phyloP scores from a whole-genome alignment of 176 grass and related monocot genomes.

The Lolium multiflorum region DNA sequence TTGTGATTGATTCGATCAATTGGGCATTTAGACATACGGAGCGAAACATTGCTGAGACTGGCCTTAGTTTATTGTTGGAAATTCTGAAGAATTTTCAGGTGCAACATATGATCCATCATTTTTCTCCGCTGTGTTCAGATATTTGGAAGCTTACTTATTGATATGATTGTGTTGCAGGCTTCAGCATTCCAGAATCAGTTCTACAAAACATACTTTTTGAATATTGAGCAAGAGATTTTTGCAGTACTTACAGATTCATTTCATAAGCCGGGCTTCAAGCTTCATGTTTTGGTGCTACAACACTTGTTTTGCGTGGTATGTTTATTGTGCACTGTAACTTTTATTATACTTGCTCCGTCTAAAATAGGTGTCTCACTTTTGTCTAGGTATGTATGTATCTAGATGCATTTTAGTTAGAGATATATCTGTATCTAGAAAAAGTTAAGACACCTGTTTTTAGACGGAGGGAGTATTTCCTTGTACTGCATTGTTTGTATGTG shows the following conservation, averaged over 20 bases:
- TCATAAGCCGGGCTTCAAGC: conserved; percentile 98
- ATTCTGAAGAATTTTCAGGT: conserved; percentile 98
- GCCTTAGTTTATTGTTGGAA: conserved; percentile 91
- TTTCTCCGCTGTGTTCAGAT: not conserved
- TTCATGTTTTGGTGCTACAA: conserved; percentile 98
- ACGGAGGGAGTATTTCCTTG: not conserved
- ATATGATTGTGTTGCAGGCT: conserved; percentile 54
- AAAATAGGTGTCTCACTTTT: no score
- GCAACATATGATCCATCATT: conserved; percentile 17
- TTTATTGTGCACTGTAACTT: conserved; percentile 9
- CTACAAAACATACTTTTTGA: conserved; percentile 96
- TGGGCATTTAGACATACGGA: conserved; percentile 99
- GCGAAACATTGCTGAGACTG: conserved; percentile 99
- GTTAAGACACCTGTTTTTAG: no score
- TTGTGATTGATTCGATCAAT: conserved; percentile 96
- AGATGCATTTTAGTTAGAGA: no score
- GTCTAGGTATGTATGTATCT: no score
- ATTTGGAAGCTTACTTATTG: conserved; percentile 32
- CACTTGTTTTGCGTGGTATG: conserved; percentile 94
- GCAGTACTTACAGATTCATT: conserved; percentile 97
- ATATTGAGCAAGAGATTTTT: conserved; percentile 98
- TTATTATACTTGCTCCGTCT: not conserved
- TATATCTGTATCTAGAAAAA: no score
- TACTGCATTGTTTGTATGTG: not conserved
- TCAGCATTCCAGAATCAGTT: conserved; percentile 98